Evolutionary conservation across 2,329 filamentous ascomycete genomes (phyloP), one percentile per base, ranked within the genome.

Genomic region (Thelonectria rubi): DNA sequence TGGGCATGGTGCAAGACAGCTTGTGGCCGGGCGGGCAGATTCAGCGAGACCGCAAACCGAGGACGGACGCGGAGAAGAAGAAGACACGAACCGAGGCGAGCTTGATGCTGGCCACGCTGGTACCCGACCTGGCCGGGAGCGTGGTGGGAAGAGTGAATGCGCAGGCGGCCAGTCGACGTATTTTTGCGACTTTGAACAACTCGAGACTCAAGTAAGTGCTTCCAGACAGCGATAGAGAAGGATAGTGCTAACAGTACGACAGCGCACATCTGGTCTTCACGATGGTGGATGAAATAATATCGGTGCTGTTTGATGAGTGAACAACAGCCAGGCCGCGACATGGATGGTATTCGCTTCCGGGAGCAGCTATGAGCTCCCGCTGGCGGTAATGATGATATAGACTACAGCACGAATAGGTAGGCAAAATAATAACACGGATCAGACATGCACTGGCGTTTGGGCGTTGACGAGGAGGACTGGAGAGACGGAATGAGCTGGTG

Each of bases 61-160:
- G 95, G 54, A 93, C 89, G 0, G 72, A 81, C 3, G 84, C 85
- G 1, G 91, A 98, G 71, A 95, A 93, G 79, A 85, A 88, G 52
- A 90, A 88, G 76, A 96, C 91, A 63, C 85, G 92, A 62, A 92
- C 89, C 9, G 95, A 98, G 77, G 95, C 96, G 7, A 93, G 91
- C 62, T 80, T 97, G 21, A 92, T 98, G 82, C 83, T 99, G 50
- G 92, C 91, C 10, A 97, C 93, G 10, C 84, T 99, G 51, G 84
- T 99, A 18, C 95, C 95, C 2, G 95, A 99, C 75, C 75, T 99
- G 58, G 94, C 92, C 9, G 93, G 91, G 8, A 97, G 91, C 77
- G 96, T 99, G 7, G 96, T 99, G 15, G 95, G 95, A 5, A 86
- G 93, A 71, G 86, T 90, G 45, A 99, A 99, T 79, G 95, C 96